These are phyloP conservation scores for Staphylotrichum longicolle DNA, from an alignment of 495 filamentous ascomycete genomes.

Conservation along the genomic window DNA sequence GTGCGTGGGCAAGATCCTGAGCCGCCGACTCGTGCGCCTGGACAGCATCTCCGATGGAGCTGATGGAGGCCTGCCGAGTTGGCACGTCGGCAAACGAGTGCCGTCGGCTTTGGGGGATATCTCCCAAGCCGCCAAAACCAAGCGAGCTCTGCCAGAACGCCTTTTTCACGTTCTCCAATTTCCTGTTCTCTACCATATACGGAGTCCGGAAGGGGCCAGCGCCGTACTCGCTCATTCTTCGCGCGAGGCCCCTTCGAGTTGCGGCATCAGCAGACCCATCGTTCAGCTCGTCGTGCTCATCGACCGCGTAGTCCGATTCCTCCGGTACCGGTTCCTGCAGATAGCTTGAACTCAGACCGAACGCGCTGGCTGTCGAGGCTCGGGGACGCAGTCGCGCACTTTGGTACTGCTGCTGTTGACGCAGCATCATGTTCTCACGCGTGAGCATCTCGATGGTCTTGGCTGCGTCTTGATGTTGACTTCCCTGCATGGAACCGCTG, in stretches of 20 bases:
- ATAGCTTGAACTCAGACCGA: conserved; percentile 57
- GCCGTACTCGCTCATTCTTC: conserved; percentile 64
- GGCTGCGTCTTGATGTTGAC: conserved; percentile 57
- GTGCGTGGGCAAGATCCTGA: conserved; percentile 39
- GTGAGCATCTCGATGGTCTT: conserved; percentile 72
- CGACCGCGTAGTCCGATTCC: conserved; percentile 66
- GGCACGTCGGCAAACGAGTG: conserved; percentile 91
- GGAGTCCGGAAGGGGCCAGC: conserved; percentile 54
- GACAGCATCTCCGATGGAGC: conserved; percentile 58
- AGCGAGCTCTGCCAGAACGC: conserved; percentile 86
- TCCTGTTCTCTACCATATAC: conserved; percentile 66
- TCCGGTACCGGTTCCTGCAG: conserved; percentile 65
- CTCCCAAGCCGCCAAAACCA: conserved; percentile 67
- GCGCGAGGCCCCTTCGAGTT: conserved; percentile 52
- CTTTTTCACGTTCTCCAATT: conserved; percentile 74
- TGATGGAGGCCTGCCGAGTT: conserved; percentile 67
- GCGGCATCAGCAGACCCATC: conserved; percentile 51
- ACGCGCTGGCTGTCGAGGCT: conserved; percentile 53
- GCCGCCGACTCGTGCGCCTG: conserved; percentile 42
- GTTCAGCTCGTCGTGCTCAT: conserved; percentile 65
- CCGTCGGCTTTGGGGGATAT: conserved; percentile 80
- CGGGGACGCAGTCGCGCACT: conserved; percentile 61
- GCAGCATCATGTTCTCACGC: conserved; percentile 68
- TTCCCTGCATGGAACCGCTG: conserved; percentile 54
- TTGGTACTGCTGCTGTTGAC: conserved; percentile 63